These are phyloP conservation scores for Thelephora ganbajun DNA, from an alignment of 768 basidiomycete genomes.

Conservation along the genomic window DNA sequence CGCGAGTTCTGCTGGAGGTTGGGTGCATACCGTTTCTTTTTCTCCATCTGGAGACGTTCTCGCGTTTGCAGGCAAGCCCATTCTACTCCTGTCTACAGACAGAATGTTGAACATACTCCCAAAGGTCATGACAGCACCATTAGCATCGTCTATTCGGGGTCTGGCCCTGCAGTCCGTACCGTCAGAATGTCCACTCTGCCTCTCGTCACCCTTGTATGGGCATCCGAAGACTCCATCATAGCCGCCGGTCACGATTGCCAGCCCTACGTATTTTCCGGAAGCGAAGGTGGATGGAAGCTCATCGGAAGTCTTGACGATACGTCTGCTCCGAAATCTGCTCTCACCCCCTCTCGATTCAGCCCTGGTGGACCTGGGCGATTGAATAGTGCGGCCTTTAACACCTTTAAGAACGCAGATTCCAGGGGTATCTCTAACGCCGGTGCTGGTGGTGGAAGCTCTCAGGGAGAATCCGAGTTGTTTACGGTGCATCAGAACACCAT, in stretches of 20 bases:
- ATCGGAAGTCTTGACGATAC: constrained; percentile 78
- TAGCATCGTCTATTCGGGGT: constrained; percentile 77
- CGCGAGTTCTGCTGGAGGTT: constrained; percentile 77
- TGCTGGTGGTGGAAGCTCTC: constrained; percentile 17
- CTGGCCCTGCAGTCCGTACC: constrained; percentile 51
- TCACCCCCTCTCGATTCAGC: constrained; percentile 14
- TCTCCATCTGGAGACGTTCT: constrained; percentile 92
- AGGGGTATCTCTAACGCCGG: constrained; percentile 35
- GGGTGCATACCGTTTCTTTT: constrained; percentile 94
- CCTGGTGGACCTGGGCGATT: constrained; percentile 34
- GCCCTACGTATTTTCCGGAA: constrained; percentile 75
- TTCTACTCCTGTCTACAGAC: background rate
- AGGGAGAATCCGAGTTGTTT: constrained; percentile 57
- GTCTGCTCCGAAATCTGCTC: constrained; percentile 27
- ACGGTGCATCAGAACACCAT: constrained; percentile 99
- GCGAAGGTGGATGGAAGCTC: constrained; percentile 62
- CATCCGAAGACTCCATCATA: constrained; percentile 64
- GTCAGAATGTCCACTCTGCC: constrained; percentile 74
- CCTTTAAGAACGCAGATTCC: constrained; percentile 84
- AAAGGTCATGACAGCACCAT: constrained; percentile 92
- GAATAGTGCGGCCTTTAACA: constrained; percentile 87
- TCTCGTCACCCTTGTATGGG: constrained; percentile 76
- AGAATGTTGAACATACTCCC: constrained; percentile 4
- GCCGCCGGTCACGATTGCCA: constrained; percentile 98
- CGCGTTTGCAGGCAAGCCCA: constrained; percentile 76